Base-by-base conservation (phyloP, 1,284 basidiomycete species). In the Retiboletus flavoniger region DNA sequence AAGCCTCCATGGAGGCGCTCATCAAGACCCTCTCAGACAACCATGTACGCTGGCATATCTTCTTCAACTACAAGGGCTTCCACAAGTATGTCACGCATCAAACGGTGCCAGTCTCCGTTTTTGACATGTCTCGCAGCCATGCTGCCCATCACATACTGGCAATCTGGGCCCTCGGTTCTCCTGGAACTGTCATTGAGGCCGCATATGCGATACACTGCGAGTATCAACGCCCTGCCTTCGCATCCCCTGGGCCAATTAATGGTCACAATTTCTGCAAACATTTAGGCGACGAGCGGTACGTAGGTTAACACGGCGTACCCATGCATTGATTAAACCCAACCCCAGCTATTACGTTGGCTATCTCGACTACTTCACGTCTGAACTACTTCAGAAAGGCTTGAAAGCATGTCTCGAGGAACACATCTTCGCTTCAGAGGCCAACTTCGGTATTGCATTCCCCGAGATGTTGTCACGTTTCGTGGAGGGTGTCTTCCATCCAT, bases 61-160 rank as follows among this genome's bases (percentile, higher is more conserved):
- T 82, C 64, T 84, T 85, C 70, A 84, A 86, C 54, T 75, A 83
- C 31, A 71, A 65, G 53, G 72, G 76, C 1, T 85, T 81, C 61
- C 84, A 87, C 70, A 87, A 85, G 79, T 81, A 66, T 47, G 71
- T 63, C 40, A 32, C 16, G 7, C 38, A 42, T 24, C 34, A 19
- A 48, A 19, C 28, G 11, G 5, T 53, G 3, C 24, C 17, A 2
- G n/a, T 52, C 43, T 54, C 50, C 36, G 13, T 51, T 10, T 48
- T 50, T 62, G 56, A 59, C 52, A 56, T 52, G 4, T 11, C 54
- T 31, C 38, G 46, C 32, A 79, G 77, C 47, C 75, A 79, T 63
- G 62, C 69, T 45, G 62, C 74, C 26, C 77, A 78, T 47, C 75
- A 75, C 43, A 54, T 74, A 4, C 58, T 78, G 29, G 74, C 74